A percentile compares a stretch with the other conserved stretches of the same genome.
Conservation (phyloP, 1,139 yeast genomes). For the Wickerhamiella pararugosa region DNA sequence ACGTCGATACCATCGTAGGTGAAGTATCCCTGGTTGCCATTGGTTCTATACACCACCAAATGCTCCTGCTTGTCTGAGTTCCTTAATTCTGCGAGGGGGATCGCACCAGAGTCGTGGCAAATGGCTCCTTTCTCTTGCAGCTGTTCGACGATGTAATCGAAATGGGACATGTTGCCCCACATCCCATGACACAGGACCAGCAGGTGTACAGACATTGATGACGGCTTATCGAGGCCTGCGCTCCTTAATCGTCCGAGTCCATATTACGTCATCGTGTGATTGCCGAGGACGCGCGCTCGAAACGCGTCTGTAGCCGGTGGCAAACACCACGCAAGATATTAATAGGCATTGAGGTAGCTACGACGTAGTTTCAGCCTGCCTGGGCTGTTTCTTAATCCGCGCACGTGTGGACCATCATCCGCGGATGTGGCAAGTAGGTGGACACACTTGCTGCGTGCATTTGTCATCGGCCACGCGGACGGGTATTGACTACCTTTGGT, state of each 20-base stretch:
- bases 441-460: too few species aligned
- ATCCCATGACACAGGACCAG: constrained; percentile 68
- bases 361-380: too few species aligned
- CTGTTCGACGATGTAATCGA: constrained; percentile 33
- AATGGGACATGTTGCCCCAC: constrained; percentile 65
- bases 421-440: too few species aligned
- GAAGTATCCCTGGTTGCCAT: constrained; percentile 46
- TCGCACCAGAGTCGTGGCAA: constrained; percentile 9
- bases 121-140: constrained; percentile 18
- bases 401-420: too few species aligned
- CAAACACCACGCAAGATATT: too few species aligned
- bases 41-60: constrained; percentile 41
- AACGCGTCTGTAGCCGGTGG: too few species aligned
- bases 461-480: too few species aligned
- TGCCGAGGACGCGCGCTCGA: too few species aligned
- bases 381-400: too few species aligned
- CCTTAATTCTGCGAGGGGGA: constrained; percentile 7
- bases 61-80: background rate
- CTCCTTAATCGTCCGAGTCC: background rate
- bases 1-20: constrained; percentile 82
- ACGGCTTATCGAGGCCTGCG: background rate
- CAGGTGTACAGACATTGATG: constrained; percentile 31
- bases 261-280: background rate
- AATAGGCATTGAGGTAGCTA: too few species aligned
- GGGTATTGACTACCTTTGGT: too few species aligned